Base-by-base conservation (phyloP, 768 basidiomycete species). In the Sarcodon aspratus region DNA sequence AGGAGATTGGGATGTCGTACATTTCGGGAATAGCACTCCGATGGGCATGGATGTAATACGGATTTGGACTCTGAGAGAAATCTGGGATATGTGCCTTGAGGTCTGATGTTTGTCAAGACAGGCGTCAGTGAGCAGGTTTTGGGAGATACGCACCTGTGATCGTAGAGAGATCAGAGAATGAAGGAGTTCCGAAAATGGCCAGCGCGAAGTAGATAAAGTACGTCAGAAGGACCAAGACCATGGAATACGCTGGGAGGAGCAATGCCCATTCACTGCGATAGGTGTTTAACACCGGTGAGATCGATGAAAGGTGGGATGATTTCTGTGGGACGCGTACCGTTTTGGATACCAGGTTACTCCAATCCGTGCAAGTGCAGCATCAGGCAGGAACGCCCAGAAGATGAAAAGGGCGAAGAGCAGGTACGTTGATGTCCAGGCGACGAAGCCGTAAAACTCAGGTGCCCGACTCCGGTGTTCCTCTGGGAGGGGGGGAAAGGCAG, bases 311-410 rank as follows among this genome's bases (percentile, higher is more conserved):
- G 35, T 11, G 15, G 34, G 12, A 15, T 31, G 18, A 45, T 37
- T 17, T 33, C 40, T 17, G 13, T n/a, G 18, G 6, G 36, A 48
- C 31, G 55, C 74, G 54, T 49, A 86, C 90, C 89, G 74, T 58
- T 73, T 89, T n/a, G 91, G 91, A 59, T 91, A 93, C 90, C 90
- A 94, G 9, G 72, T 65, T 31, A 92, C 70, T 8, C 90, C 91
- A 9, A 78, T 60, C 66, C 71, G 69, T 36, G 73, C 47, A 48
- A 93, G 80, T 61, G 70, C 80, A 33, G 72, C 69, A 59, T 89
- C 85, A 6, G 90, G 89, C 11, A 88, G 68, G 35, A 91, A 61
- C 1, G 83, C 86, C 90, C 90, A 93, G 6, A 90, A 66, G 33
- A 90, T 57, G 60, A 85, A 91, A 21, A 85, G 57, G 47, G 75